phyloP scores from a whole-genome alignment of 106 monocot species.

The Dioscorea alata region DNA sequence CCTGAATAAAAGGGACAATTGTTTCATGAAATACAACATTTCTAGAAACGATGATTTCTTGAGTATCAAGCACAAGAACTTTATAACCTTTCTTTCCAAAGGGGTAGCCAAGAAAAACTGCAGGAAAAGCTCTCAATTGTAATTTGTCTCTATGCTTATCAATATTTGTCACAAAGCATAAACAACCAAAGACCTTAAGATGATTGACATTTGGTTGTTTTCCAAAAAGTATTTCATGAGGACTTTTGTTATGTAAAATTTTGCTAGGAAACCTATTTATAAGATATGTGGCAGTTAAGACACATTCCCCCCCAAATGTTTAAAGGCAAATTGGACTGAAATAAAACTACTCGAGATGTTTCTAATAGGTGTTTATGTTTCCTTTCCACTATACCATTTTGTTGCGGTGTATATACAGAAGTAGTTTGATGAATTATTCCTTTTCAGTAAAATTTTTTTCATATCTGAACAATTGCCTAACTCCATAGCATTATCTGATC shows the following conservation, averaged over 20 bases:
- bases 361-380: background rate
- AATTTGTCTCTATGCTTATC: too few relatives aligned
- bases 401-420: background rate
- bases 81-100: too few relatives aligned
- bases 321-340: background rate
- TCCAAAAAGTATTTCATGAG: background rate
- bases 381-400: background rate
- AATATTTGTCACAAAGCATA: too few relatives aligned
- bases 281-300: background rate
- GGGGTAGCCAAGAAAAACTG: too few relatives aligned
- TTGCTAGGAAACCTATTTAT: background rate
- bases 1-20: too few relatives aligned
- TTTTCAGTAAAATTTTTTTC: background rate
- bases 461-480: background rate
- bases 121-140: too few relatives aligned
- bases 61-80: too few relatives aligned
- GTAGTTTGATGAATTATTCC: background rate
- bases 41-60: too few relatives aligned
- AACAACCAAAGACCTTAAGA: too few relatives aligned
- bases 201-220: too few relatives aligned
- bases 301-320: background rate
- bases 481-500: background rate
- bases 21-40: too few relatives aligned
- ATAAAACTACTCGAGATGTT: background rate
- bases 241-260: background rate